Percentiles rank a stretch among this genome's conserved stretches.
phyloP scores from a whole-genome alignment of 1,284 basidiomycete genomes.

The Ceratobasidium sp. region DNA sequence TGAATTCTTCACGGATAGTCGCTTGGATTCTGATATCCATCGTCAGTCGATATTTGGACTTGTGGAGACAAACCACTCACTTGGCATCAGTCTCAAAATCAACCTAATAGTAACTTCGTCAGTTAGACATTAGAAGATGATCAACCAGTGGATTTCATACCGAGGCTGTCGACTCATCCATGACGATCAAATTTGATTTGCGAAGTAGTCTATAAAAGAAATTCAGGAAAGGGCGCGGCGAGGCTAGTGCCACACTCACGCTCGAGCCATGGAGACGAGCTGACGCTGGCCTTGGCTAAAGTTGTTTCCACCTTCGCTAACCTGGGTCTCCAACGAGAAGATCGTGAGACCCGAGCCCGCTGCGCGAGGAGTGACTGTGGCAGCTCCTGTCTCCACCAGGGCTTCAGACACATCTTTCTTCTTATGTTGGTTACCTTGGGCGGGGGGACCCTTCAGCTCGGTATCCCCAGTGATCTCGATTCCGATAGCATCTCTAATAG shows the following conservation, averaged over 20 bases:
- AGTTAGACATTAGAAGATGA: conserved; percentile 3
- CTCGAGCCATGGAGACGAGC: conserved; percentile 78
- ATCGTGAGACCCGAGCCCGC: conserved; percentile 50
- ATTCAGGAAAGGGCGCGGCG: neutral
- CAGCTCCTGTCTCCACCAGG: neutral
- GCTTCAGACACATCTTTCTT: neutral
- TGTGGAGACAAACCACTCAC: neutral
- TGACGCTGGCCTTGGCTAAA: conserved; percentile 90
- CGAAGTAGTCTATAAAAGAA: conserved; percentile 11
- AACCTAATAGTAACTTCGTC: conserved; percentile 53
- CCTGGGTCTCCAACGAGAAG: conserved; percentile 77
- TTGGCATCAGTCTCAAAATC: conserved; percentile 67
- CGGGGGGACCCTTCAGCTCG: neutral
- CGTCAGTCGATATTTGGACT: neutral
- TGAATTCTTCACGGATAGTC: conserved; percentile 83
- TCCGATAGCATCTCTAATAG: conserved; percentile 10
- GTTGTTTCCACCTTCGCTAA: conserved; percentile 84
- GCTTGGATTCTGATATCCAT: conserved; percentile 69
- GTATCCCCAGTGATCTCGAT: neutral
- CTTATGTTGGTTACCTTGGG: neutral
- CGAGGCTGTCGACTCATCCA: conserved; percentile 45
- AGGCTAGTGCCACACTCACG: conserved; percentile 14
- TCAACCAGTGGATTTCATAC: neutral
- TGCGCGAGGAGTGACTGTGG: conserved; percentile 25
- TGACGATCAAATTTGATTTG: conserved; percentile 40